These are phyloP conservation scores for Dothidotthia symphoricarpi DNA, from an alignment of 2,329 filamentous ascomycete species.

Conservation along the genomic window DNA sequence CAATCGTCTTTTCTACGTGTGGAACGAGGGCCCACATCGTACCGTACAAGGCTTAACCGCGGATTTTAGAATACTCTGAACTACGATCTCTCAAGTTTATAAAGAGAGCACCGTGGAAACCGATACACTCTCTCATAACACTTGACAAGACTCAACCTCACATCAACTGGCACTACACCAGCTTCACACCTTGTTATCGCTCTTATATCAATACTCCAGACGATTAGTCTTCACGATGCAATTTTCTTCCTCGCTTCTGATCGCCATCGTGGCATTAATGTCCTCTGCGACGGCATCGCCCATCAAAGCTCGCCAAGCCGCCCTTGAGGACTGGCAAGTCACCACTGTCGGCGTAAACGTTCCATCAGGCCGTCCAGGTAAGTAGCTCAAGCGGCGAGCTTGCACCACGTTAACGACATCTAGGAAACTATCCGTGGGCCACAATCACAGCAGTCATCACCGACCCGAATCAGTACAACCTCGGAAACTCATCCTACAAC, in stretches of 20 bases:
- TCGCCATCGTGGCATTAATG: slow-evolving; percentile 11
- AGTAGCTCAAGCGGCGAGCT: slow-evolving; percentile 1
- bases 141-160: no score
- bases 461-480: slow-evolving; percentile 26
- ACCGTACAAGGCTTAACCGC: no score
- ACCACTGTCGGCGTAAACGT: slow-evolving; percentile 4
- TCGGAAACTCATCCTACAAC: slow-evolving; percentile 8
- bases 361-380: background rate
- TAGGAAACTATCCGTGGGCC: slow-evolving; percentile 20
- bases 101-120: no score
- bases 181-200: no score
- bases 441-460: slow-evolving; percentile 24
- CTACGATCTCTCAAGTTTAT: no score
- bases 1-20: no score
- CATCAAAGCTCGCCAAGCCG: slow-evolving; percentile 9
- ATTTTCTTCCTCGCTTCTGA: slow-evolving; percentile 9
- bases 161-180: no score
- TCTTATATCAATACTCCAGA: no score
- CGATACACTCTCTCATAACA: no score
- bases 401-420: slow-evolving; percentile 16
- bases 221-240: slow-evolving; percentile 7
- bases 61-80: no score
- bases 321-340: slow-evolving; percentile 24
- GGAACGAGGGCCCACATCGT: no score
- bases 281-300: slow-evolving; percentile 9